These are phyloP conservation scores for Coix lacrymajobi DNA, from an alignment of 176 grass and related monocot species.

Conservation along the genomic window DNA sequence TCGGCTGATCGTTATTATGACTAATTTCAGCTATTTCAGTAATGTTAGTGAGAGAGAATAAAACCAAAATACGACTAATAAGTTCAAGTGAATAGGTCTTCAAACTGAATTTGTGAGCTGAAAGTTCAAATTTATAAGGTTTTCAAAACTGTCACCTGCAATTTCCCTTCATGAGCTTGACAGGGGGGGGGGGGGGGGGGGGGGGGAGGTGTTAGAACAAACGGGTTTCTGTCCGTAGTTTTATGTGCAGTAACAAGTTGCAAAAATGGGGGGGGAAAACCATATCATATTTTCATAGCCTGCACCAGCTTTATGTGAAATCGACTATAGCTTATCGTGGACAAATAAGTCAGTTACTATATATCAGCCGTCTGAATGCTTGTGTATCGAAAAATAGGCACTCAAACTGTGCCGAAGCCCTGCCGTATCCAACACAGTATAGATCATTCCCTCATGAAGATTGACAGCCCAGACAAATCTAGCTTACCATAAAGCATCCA, in stretches of 20 bases:
- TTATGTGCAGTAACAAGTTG: not conserved
- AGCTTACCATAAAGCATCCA: not conserved
- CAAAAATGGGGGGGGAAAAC: not conserved
- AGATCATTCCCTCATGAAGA: not conserved
- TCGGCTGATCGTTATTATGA: too few species aligned
- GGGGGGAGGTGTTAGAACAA: too few species aligned
- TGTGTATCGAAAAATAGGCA: not conserved
- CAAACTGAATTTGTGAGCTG: not conserved
- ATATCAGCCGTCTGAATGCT: not conserved
- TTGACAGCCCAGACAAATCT: not conserved
- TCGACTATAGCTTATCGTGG: not conserved
- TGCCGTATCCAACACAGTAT: not conserved
- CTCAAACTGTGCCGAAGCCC: conserved; percentile 20
- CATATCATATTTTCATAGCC: not conserved
- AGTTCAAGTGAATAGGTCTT: too few species aligned
- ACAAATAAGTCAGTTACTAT: not conserved
- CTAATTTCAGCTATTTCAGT: too few species aligned
- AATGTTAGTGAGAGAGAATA: too few species aligned
- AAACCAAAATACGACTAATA: too few species aligned
- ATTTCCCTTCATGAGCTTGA: too few species aligned
- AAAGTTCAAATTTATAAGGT: not conserved
- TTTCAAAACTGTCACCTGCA: not conserved
- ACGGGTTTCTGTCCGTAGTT: not conserved
- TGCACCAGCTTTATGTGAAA: not conserved
- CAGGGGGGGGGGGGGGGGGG: too few species aligned